phyloP scores from a whole-genome alignment of 1,284 basidiomycete genomes.

The Leccinum fallax region DNA sequence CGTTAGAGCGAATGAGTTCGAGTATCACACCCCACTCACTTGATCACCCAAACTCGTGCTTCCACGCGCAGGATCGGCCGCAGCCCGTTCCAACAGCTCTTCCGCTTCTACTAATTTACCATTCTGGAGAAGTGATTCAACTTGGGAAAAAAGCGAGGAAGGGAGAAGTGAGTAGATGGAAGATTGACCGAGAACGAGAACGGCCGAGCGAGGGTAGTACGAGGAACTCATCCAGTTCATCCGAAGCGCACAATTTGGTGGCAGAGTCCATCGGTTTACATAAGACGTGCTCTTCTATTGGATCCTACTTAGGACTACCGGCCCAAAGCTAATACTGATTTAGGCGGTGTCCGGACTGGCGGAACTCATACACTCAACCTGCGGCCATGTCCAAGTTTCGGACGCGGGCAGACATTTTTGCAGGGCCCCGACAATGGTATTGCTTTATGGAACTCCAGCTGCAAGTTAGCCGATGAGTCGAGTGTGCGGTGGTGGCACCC shows the following conservation, averaged over 20 bases:
- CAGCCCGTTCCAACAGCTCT: conserved; percentile 51
- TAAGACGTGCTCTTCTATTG: conserved; percentile 3
- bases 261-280: conserved; percentile 6
- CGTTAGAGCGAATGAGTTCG: conserved; percentile 3
- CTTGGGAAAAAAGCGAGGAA: conserved; percentile 71
- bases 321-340: too few species aligned
- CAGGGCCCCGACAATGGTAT: not conserved
- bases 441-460: not conserved
- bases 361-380: too few species aligned
- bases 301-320: too few species aligned
- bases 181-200: conserved; percentile 65
- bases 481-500: not conserved
- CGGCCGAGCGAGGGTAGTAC: conserved; percentile 59
- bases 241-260: not conserved
- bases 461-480: not conserved
- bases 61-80: conserved; percentile 15
- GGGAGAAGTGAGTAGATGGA: conserved; percentile 70
- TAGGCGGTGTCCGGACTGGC: too few species aligned
- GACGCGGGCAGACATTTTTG: too few species aligned
- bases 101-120: conserved; percentile 68
- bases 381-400: too few species aligned
- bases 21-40: conserved; percentile 10
- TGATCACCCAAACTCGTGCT: conserved; percentile 8
- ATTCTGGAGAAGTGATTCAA: conserved; percentile 66
- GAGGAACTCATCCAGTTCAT: conserved; percentile 25